A percentile compares a stretch with the other conserved stretches of the same genome.
These are phyloP conservation scores for Candida dajiaensis DNA, from an alignment of 805 yeast genomes.

Conservation along the genomic window DNA sequence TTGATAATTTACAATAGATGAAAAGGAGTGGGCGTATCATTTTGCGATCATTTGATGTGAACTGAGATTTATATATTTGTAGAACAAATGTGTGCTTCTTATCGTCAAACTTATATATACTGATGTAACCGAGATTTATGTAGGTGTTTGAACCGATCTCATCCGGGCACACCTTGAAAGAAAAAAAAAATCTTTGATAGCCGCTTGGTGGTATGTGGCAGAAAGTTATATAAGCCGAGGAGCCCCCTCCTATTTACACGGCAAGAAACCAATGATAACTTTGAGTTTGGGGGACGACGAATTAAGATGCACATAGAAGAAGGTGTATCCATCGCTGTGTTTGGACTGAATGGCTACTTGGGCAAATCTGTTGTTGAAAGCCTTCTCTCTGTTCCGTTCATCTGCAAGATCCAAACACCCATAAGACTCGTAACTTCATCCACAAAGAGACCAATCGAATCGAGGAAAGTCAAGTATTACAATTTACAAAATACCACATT, in stretches of 20 bases:
- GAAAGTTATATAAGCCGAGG: not conserved
- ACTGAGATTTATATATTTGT: too few relatives aligned
- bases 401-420: constrained; percentile 38
- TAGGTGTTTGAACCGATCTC: not conserved
- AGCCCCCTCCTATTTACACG: not conserved
- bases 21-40: too few relatives aligned
- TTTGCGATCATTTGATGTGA: too few relatives aligned
- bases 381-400: constrained; percentile 35
- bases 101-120: too few relatives aligned
- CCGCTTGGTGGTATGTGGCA: not conserved
- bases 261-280: too few relatives aligned
- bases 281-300: not conserved
- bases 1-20: too few relatives aligned
- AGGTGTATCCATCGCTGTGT: constrained; percentile 34
- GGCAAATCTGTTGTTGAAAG: constrained; percentile 43
- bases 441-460: constrained; percentile 9
- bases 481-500: constrained; percentile 14
- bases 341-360: constrained; percentile 47
- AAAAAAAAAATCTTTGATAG: not conserved
- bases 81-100: too few relatives aligned
- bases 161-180: not conserved
- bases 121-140: too few relatives aligned
- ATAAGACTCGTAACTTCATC: constrained; percentile 39
- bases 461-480: constrained; percentile 13
- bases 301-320: not conserved